Percentiles rank a stretch among this genome's conserved stretches.
Evolutionary conservation across 495 filamentous ascomycete species (phyloP).

Genomic region (Penicillium pancosmium): DNA sequence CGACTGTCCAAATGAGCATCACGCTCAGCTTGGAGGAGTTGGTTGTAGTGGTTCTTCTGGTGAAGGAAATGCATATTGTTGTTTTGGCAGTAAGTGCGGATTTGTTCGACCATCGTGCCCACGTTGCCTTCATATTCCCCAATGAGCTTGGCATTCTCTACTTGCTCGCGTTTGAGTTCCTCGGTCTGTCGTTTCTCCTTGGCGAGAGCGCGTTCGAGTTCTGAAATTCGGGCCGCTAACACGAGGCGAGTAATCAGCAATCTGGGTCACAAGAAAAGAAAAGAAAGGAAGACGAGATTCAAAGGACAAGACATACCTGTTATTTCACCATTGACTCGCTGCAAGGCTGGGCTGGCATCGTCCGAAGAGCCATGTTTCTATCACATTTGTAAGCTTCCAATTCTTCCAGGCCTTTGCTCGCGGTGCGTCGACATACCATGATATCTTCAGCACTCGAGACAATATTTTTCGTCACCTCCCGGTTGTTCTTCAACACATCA

Average conservation of each 20-base stretch:
- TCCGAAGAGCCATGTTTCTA: slow-evolving; percentile 50
- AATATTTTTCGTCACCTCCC: slow-evolving; percentile 73
- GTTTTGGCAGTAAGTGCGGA: slow-evolving; percentile 63
- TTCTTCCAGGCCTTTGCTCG: background rate
- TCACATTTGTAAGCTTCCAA: slow-evolving; percentile 18
- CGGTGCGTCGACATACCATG: slow-evolving; percentile 44
- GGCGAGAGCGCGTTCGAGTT: slow-evolving; percentile 55
- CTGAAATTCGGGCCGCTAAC: slow-evolving; percentile 50
- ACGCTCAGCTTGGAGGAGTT: slow-evolving; percentile 59
- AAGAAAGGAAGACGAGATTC: background rate
- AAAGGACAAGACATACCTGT: slow-evolving; percentile 32
- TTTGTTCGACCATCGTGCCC: slow-evolving; percentile 60
- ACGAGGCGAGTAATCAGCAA: slow-evolving; percentile 3
- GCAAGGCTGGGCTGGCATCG: slow-evolving; percentile 42
- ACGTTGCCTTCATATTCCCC: slow-evolving; percentile 60
- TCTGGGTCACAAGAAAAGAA: background rate
- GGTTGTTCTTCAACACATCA: slow-evolving; percentile 73
- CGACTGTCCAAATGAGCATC: slow-evolving; percentile 58
- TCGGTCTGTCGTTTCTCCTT: slow-evolving; percentile 51
- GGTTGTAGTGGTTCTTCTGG: slow-evolving; percentile 62
- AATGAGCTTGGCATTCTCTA: slow-evolving; percentile 56
- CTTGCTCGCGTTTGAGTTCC: slow-evolving; percentile 51
- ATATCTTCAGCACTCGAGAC: slow-evolving; percentile 68
- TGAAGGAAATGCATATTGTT: slow-evolving; percentile 61
- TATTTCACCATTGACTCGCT: slow-evolving; percentile 54